Evolutionary conservation across 208 protist species (phyloP).

Genomic region (Leishmania arabica): DNA sequence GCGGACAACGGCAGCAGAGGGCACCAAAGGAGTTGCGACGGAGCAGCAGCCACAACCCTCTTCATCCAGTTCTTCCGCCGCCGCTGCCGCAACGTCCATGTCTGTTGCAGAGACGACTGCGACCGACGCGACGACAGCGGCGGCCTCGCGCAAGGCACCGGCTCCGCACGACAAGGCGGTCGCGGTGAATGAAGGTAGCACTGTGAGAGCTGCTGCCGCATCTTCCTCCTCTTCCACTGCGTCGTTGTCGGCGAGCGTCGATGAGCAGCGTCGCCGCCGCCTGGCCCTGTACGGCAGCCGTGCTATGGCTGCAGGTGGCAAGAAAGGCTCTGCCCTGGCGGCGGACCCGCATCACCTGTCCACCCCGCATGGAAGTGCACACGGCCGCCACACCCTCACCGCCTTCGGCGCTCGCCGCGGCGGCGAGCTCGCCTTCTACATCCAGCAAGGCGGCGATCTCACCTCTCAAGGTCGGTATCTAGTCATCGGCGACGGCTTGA

Average conservation of each 20-base stretch:
- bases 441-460: constrained; percentile 51
- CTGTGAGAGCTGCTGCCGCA: not conserved
- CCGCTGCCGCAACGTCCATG: not conserved
- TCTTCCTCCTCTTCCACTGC: not conserved
- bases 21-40: not conserved
- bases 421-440: constrained; percentile 52
- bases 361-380: not conserved
- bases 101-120: not conserved
- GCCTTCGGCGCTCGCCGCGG: constrained; percentile 61
- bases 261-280: constrained; percentile 39
- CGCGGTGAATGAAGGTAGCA: not conserved
- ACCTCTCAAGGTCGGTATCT: constrained; percentile 77
- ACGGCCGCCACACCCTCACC: constrained; percentile 46
- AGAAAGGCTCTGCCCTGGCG: constrained; percentile 22
- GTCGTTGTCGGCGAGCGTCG: not conserved
- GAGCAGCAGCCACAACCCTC: not conserved
- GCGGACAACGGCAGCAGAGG: not conserved
- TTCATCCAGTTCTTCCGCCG: not conserved
- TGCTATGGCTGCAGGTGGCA: constrained; percentile 75
- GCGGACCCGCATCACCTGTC: not conserved
- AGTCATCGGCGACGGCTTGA: constrained; percentile 89
- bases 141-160: not conserved
- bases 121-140: too few relatives aligned
- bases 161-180: not conserved
- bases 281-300: constrained; percentile 80